These are phyloP conservation scores for Trematosphaeria pertusa DNA, from an alignment of 2,329 filamentous ascomycete species.

Conservation along the genomic window DNA sequence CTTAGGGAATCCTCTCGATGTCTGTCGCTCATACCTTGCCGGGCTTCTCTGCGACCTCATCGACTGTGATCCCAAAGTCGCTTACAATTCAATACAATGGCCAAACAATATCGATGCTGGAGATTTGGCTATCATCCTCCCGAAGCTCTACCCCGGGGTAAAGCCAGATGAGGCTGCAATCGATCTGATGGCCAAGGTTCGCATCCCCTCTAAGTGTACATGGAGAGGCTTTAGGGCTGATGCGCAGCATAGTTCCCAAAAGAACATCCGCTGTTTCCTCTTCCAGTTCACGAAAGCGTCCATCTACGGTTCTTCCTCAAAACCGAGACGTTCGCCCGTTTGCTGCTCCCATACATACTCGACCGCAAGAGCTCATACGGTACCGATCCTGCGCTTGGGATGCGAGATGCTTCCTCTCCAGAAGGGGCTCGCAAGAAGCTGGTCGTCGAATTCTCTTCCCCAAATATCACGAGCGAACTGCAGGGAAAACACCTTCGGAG, in stretches of 20 bases:
- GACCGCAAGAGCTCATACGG: constrained; percentile 63
- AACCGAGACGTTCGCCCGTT: constrained; percentile 60
- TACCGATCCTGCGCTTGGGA: constrained; percentile 53
- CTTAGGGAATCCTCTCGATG: constrained; percentile 39
- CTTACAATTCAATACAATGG: constrained; percentile 36
- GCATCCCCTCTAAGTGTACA: not conserved
- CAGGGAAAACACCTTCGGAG: constrained; percentile 71
- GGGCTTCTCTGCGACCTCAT: constrained; percentile 22
- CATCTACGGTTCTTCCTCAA: constrained; percentile 76
- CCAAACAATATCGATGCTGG: constrained; percentile 41
- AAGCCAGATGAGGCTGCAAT: constrained; percentile 24
- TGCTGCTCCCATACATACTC: constrained; percentile 70
- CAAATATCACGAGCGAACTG: constrained; percentile 77
- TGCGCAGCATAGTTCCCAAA: too few relatives aligned
- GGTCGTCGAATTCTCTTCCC: constrained; percentile 76
- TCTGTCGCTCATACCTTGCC: constrained; percentile 32
- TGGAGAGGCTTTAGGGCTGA: too few relatives aligned
- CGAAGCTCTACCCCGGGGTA: constrained; percentile 31
- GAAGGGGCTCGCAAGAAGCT: constrained; percentile 61
- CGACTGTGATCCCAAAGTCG: constrained; percentile 20
- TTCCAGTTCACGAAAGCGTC: constrained; percentile 65
- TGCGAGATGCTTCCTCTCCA: constrained; percentile 59
- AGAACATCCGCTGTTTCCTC: constrained; percentile 69
- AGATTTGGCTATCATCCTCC: constrained; percentile 35
- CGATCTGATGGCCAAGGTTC: constrained; percentile 33